Conservation (phyloP, 164 flowering plant genomes). For the Liriodendron chinense region DNA sequence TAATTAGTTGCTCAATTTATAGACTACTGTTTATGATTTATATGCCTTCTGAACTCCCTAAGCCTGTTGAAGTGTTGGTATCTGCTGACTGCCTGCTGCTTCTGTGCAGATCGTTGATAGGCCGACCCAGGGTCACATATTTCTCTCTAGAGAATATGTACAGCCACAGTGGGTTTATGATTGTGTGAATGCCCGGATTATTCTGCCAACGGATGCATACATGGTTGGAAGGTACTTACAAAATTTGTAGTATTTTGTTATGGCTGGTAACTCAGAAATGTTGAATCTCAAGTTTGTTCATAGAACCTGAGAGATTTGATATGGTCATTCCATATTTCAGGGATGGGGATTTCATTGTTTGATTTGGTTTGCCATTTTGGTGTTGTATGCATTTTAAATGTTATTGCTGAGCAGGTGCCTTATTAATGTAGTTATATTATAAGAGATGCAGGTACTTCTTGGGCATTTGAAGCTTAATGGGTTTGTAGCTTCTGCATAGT, state of each 20-base stretch:
- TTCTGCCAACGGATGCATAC: slow-evolving; percentile 77
- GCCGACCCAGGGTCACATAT: slow-evolving; percentile 62
- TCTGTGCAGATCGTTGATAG: slow-evolving; percentile 82
- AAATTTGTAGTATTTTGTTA: neutral
- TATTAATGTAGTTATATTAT: too few species aligned
- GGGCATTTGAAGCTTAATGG: too few species aligned
- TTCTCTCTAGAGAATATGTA: slow-evolving; percentile 81
- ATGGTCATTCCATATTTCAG: too few species aligned
- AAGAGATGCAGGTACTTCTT: too few species aligned
- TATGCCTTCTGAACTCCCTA: neutral
- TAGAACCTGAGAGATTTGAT: too few species aligned
- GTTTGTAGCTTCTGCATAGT: too few species aligned
- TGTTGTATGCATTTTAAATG: too few species aligned
- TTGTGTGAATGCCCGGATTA: slow-evolving; percentile 72
- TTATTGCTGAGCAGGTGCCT: too few species aligned
- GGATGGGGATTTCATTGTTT: too few species aligned
- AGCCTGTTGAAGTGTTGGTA: neutral
- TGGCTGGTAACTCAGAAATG: neutral
- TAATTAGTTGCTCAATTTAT: neutral
- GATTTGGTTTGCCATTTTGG: too few species aligned
- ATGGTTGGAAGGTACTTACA: slow-evolving; percentile 67
- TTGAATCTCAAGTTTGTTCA: neutral
- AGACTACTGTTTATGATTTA: neutral
- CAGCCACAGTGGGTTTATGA: slow-evolving; percentile 96
- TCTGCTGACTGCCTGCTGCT: neutral